phyloP scores from a whole-genome alignment of 2,329 filamentous ascomycete species.

The Ophiocordyceps camponoti-leonardi region DNA sequence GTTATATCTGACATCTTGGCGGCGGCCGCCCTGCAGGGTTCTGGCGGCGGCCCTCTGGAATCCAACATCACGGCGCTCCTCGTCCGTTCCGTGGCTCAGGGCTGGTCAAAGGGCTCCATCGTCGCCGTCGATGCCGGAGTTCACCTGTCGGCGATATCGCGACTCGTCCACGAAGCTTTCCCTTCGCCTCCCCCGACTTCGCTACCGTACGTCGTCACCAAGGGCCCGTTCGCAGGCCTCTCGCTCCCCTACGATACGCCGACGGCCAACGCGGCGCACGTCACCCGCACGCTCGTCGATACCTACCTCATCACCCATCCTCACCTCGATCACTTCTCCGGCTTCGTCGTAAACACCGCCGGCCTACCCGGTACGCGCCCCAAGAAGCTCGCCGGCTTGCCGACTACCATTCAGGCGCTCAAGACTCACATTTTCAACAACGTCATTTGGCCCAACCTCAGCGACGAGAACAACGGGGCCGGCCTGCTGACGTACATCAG shows the following conservation, averaged over 20 bases:
- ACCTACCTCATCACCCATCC: conserved; percentile 90
- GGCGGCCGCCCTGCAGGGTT: conserved; percentile 54
- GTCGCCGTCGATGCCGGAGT: conserved; percentile 90
- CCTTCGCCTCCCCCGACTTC: conserved; percentile 13
- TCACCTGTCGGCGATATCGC: conserved; percentile 70
- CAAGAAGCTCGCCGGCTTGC: conserved; percentile 73
- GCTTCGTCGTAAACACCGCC: conserved; percentile 86
- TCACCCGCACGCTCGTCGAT: conserved; percentile 66
- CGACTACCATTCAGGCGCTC: conserved; percentile 78
- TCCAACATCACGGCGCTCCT: conserved; percentile 80
- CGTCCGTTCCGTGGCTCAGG: conserved; percentile 60
- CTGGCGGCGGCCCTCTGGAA: conserved; percentile 79
- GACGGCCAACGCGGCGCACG: conserved; percentile 62
- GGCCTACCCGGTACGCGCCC: conserved; percentile 63
- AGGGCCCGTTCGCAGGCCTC: conserved; percentile 68
- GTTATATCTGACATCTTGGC: neutral
- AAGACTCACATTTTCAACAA: conserved; percentile 97
- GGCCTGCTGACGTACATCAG: conserved; percentile 83
- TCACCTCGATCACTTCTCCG: conserved; percentile 89
- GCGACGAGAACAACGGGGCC: conserved; percentile 87
- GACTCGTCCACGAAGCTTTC: conserved; percentile 48
- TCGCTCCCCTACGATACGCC: conserved; percentile 48
- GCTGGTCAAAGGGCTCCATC: conserved; percentile 69
- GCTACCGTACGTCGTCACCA: conserved; percentile 34
- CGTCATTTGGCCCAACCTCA: conserved; percentile 92